A percentile compares a stretch with the other conserved stretches of the same genome.
These are phyloP conservation scores for Tieghemiomyces parasiticus DNA, from an alignment of 192 early-diverging fungal species.

Conservation along the genomic window DNA sequence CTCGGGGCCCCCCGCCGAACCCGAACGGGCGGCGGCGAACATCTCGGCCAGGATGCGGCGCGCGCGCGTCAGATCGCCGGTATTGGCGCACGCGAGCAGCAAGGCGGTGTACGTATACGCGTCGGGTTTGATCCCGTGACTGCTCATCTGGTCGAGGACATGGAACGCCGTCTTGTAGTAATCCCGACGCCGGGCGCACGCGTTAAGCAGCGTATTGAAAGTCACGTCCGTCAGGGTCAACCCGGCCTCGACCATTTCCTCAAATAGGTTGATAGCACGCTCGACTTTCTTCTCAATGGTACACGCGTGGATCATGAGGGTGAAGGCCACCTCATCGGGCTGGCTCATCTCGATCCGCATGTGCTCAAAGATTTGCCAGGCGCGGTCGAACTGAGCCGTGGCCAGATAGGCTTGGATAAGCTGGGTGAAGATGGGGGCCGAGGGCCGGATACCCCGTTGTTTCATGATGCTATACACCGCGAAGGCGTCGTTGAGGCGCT, in stretches of 20 bases:
- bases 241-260: conserved; percentile 60
- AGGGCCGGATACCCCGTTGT: conserved; percentile 30
- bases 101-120: conserved; percentile 69
- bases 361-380: conserved; percentile 85
- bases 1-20: no score
- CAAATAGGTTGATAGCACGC: conserved; percentile 77
- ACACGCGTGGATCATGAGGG: conserved; percentile 86
- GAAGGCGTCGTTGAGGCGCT: conserved; percentile 54
- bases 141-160: conserved; percentile 69
- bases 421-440: conserved; percentile 53
- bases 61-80: conserved; percentile 56
- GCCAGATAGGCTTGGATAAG: conserved; percentile 74
- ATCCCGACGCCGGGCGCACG: conserved; percentile 58
- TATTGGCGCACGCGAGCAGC: conserved; percentile 52
- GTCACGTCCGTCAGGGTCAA: conserved; percentile 69
- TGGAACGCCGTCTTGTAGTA: conserved; percentile 76
- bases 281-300: conserved; percentile 74
- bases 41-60: conserved; percentile 44
- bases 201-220: conserved; percentile 76
- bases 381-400: conserved; percentile 47
- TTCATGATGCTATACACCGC: conserved; percentile 68
- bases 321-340: conserved; percentile 68
- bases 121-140: conserved; percentile 68
- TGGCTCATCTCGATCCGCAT: conserved; percentile 59
- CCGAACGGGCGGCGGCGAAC: conserved; percentile 31